phyloP scores from a whole-genome alignment of 2,329 filamentous ascomycete species.

The Aureobasidium sp. region DNA sequence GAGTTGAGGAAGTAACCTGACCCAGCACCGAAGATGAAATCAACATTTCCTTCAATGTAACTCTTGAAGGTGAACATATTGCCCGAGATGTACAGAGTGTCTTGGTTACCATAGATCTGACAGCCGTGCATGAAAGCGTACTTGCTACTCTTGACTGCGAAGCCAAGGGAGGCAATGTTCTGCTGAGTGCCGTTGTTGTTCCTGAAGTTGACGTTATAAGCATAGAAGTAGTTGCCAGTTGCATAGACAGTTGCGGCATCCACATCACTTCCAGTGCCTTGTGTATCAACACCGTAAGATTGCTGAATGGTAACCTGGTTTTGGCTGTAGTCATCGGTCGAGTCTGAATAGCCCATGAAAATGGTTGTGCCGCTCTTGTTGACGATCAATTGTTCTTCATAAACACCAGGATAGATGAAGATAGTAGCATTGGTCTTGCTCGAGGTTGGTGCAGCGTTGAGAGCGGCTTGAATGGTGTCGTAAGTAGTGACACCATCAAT shows the following conservation, averaged over 20 bases:
- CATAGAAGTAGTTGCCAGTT: conserved; percentile 35
- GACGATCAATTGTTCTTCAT: conserved; percentile 34
- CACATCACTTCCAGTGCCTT: conserved; percentile 30
- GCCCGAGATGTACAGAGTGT: conserved; percentile 33
- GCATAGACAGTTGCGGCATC: conserved; percentile 36
- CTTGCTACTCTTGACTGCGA: conserved; percentile 37
- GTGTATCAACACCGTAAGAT: conserved; percentile 32
- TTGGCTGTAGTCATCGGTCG: conserved; percentile 31
- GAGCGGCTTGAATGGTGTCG: conserved; percentile 31
- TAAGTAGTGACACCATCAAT: conserved; percentile 32
- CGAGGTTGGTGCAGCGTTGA: conserved; percentile 30
- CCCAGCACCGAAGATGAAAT: conserved; percentile 40
- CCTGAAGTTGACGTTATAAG: conserved; percentile 35
- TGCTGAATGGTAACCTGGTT: conserved; percentile 33
- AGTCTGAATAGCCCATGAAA: conserved; percentile 33
- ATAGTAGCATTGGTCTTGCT: conserved; percentile 33
- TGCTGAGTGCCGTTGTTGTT: conserved; percentile 34
- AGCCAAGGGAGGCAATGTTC: conserved; percentile 34
- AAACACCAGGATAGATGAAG: conserved; percentile 36
- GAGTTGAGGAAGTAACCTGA: conserved; percentile 39
- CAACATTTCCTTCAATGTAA: conserved; percentile 35
- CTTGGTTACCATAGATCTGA: conserved; percentile 34
- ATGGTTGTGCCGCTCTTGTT: conserved; percentile 34
- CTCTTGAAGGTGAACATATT: conserved; percentile 35
- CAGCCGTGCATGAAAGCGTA: conserved; percentile 33